These are phyloP conservation scores for Phytopythium kandeliae DNA, from an alignment of 352 stramenopile species.

Conservation along the genomic window DNA sequence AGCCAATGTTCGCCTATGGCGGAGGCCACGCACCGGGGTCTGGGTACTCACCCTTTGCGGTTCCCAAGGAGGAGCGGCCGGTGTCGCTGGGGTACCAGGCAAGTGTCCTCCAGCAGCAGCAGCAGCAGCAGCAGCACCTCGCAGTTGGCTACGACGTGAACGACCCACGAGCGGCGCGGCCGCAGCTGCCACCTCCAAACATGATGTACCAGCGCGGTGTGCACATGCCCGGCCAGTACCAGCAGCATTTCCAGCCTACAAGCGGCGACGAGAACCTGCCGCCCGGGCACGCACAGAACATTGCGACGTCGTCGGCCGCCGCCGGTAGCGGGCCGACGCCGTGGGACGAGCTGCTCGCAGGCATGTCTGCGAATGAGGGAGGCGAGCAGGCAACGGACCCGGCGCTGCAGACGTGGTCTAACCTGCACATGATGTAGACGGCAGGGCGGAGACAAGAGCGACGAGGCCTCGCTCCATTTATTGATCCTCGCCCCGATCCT, in stretches of 20 bases:
- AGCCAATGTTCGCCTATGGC: conserved; percentile 7
- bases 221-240: not conserved
- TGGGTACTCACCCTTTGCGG: conserved; percentile 3
- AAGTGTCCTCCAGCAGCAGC: not conserved
- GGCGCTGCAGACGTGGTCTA: conserved; percentile 60
- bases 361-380: conserved; percentile 43
- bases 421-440: conserved; percentile 67
- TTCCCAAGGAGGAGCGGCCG: conserved; percentile 10
- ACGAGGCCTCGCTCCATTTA: not conserved
- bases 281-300: not conserved
- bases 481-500: too few relatives aligned
- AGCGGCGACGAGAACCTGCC: conserved; percentile 3
- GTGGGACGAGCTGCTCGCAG: conserved; percentile 76
- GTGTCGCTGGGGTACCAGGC: not conserved
- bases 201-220: conserved; percentile 5
- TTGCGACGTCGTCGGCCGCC: not conserved
- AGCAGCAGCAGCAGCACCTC: not conserved
- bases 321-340: conserved; percentile 14
- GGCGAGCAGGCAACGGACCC: conserved; percentile 40
- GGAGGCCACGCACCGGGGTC: not conserved
- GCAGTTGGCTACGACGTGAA: conserved; percentile 9
- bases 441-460: not conserved
- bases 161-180: conserved; percentile 8
- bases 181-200: conserved; percentile 7
- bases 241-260: conserved; percentile 1